phyloP scores from a whole-genome alignment of 2,329 filamentous ascomycete species.

The Fusarium sp. region DNA sequence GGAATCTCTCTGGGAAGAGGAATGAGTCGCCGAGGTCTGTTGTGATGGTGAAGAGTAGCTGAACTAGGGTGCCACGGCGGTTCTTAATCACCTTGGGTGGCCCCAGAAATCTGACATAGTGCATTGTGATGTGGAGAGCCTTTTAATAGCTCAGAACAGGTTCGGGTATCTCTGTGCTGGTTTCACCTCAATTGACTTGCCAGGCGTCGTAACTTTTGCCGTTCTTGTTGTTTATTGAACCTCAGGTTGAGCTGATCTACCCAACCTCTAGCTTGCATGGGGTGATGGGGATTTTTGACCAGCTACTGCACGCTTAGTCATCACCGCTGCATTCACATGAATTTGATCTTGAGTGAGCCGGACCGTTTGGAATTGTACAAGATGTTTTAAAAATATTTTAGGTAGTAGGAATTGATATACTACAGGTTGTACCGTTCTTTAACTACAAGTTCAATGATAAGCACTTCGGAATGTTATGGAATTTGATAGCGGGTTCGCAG shows the following conservation, averaged over 20 bases:
- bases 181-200: not conserved
- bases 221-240: not conserved
- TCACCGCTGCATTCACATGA: conserved; percentile 12
- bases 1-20: conserved; percentile 53
- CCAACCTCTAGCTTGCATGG: conserved; percentile 15
- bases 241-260: not conserved
- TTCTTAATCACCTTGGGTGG: conserved; percentile 50
- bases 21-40: conserved; percentile 66
- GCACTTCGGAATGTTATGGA: not conserved
- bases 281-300: conserved; percentile 17
- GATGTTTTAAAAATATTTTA: not conserved
- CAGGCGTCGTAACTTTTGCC: not conserved
- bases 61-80: conserved; percentile 43
- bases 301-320: conserved; percentile 23
- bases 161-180: not conserved
- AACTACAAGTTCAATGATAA: not conserved
- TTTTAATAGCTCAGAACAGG: not conserved
- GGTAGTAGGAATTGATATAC: accelerated
- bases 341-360: not conserved
- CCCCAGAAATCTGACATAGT: conserved; percentile 64
- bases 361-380: not conserved
- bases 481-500: no score
- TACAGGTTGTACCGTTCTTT: no score
- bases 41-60: conserved; percentile 62
- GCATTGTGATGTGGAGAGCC: conserved; percentile 51